Evolutionary conservation across 2,329 filamentous ascomycete genomes (phyloP).

Genomic region (Ceratocystis harringtonii): DNA sequence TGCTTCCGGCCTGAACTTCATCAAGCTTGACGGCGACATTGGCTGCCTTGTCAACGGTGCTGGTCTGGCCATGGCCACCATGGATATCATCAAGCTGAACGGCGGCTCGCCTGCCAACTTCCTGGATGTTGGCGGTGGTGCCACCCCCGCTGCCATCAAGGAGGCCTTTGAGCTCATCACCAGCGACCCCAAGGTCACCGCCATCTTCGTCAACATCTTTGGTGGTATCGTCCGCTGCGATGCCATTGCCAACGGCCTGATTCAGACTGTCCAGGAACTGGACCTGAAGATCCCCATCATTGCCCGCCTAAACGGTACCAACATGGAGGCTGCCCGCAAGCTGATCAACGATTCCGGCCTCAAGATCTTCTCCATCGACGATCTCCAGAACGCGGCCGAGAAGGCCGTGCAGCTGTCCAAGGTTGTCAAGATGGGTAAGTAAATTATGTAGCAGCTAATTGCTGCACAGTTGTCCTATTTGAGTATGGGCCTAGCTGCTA

Average conservation of each 20-base stretch:
- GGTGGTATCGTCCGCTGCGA: slow-evolving; percentile 97
- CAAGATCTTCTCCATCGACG: slow-evolving; percentile 99
- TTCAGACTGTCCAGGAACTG: slow-evolving; percentile 86
- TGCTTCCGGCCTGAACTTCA: slow-evolving; percentile 93
- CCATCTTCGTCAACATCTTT: slow-evolving; percentile 99
- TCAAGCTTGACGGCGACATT: slow-evolving; percentile 99
- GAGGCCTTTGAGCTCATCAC: slow-evolving; percentile 98
- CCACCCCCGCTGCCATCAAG: slow-evolving; percentile 90
- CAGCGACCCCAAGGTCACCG: slow-evolving; percentile 92
- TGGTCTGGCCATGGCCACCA: slow-evolving; percentile 98
- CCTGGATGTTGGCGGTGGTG: slow-evolving; percentile 94
- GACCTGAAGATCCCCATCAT: slow-evolving; percentile 95
- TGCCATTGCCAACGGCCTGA: slow-evolving; percentile 88
- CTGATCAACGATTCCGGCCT: slow-evolving; percentile 91
- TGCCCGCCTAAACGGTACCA: slow-evolving; percentile 92
- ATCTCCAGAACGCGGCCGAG: slow-evolving; percentile 92
- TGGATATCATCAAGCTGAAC: slow-evolving; percentile 99
- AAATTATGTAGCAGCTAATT: slow-evolving; percentile 17
- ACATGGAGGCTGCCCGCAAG: slow-evolving; percentile 89
- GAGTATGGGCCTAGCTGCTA: neutral
- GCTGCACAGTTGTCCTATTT: neutral
- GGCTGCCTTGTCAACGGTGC: slow-evolving; percentile 98
- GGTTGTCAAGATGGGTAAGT: slow-evolving; percentile 92
- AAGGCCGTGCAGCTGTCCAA: slow-evolving; percentile 98
- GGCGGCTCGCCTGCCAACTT: slow-evolving; percentile 95